Evolutionary conservation across 2,329 filamentous ascomycete genomes (phyloP).

Genomic region (Cryphonectria parasitica): DNA sequence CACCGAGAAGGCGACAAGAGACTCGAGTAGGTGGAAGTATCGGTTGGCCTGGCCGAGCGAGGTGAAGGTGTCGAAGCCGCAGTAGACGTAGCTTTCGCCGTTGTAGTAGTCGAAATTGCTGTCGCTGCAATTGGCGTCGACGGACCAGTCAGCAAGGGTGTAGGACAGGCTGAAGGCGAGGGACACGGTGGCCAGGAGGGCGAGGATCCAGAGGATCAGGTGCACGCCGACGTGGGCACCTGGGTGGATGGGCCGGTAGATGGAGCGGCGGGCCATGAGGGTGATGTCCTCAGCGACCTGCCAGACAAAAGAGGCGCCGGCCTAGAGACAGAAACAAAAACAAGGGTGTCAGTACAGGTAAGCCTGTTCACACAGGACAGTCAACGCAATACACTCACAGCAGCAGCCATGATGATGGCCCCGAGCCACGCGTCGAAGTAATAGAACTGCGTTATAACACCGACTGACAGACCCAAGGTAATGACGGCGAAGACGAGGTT

Average conservation of each 20-base stretch:
- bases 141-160: conserved; percentile 34
- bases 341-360: neutral
- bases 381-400: neutral
- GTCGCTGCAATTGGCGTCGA: conserved; percentile 28
- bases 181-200: conserved; percentile 40
- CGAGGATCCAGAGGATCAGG: conserved; percentile 46
- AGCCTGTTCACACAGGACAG: no score
- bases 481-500: conserved; percentile 26
- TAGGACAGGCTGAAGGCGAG: conserved; percentile 42
- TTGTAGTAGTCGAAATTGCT: conserved; percentile 8
- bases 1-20: conserved; percentile 30
- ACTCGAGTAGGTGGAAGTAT: conserved; percentile 28
- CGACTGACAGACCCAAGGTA: conserved; percentile 17
- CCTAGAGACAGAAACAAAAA: conserved; percentile 35
- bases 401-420: conserved; percentile 10
- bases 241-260: conserved; percentile 45
- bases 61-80: conserved; percentile 25
- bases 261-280: conserved; percentile 38
- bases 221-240: conserved; percentile 48
- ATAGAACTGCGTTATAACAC: neutral
- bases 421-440: conserved; percentile 4
- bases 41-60: conserved; percentile 9
- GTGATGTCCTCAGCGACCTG: conserved; percentile 45
- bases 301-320: conserved; percentile 43
- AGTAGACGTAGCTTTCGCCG: conserved; percentile 29